These are phyloP conservation scores for Cladophialophora chaetospira DNA, from an alignment of 2,329 filamentous ascomycete species.

Conservation along the genomic window DNA sequence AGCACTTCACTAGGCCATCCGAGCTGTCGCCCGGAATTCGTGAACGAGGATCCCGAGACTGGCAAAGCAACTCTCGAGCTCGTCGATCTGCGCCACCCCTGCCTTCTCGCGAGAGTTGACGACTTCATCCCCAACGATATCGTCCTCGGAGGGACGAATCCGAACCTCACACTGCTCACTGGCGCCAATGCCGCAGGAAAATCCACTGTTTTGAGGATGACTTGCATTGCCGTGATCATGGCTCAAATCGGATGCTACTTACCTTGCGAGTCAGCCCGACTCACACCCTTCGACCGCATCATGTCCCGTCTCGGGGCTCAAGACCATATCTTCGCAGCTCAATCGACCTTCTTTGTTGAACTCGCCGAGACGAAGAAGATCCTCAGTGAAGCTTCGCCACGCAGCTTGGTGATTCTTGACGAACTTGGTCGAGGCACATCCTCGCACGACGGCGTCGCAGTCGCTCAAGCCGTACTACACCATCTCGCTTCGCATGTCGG, in stretches of 20 bases:
- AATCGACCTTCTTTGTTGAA: constrained; percentile 98
- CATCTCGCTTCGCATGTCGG: constrained; percentile 92
- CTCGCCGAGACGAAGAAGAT: constrained; percentile 98
- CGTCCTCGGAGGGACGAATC: constrained; percentile 73
- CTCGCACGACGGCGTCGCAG: constrained; percentile 93
- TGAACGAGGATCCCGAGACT: constrained; percentile 64
- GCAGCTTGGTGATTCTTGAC: constrained; percentile 93
- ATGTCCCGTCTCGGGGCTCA: constrained; percentile 98
- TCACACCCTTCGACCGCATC: constrained; percentile 93
- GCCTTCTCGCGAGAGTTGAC: constrained; percentile 82
- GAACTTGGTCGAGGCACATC: constrained; percentile 93
- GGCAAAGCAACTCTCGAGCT: constrained; percentile 83
- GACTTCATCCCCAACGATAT: constrained; percentile 98
- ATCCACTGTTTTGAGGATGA: constrained; percentile 95
- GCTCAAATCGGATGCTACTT: constrained; percentile 94
- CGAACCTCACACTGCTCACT: constrained; percentile 88
- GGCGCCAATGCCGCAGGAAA: constrained; percentile 97
- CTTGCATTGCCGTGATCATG: constrained; percentile 94
- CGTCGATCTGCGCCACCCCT: constrained; percentile 88
- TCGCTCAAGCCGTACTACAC: constrained; percentile 95
- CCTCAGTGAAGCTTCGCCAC: constrained; percentile 85
- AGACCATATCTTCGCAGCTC: constrained; percentile 97
- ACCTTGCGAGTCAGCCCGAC: constrained; percentile 74
- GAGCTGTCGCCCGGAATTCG: constrained; percentile 84
- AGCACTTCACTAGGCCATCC: constrained; percentile 82